A percentile compares a stretch with the other conserved stretches of the same genome.
Evolutionary conservation across 2,329 filamentous ascomycete genomes (phyloP).

Genomic region (Botrytis byssoidea): DNA sequence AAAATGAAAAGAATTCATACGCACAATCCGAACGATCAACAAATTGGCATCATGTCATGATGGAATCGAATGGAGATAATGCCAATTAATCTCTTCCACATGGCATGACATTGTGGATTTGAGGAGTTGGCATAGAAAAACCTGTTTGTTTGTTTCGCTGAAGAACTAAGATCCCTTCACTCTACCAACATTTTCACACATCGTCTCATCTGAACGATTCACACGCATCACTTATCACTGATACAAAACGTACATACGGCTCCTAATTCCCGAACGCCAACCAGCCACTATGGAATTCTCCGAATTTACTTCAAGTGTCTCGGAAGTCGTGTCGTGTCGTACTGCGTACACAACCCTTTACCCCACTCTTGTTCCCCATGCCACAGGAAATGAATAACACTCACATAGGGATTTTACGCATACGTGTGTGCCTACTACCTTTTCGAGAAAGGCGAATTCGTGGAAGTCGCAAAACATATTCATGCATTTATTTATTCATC

Average conservation of each 20-base stretch:
- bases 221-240: not conserved
- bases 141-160: not conserved
- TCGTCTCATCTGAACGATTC: not conserved
- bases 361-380: not conserved
- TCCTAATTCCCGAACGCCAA: not conserved
- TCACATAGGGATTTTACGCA: not conserved
- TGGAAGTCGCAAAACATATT: not conserved
- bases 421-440: not conserved
- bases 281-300: not conserved
- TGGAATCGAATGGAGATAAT: not conserved
- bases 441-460: not conserved
- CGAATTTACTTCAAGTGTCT: not conserved
- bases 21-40: not conserved
- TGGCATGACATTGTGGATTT: not conserved
- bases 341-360: not conserved
- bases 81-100: not conserved
- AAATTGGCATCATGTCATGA: constrained; percentile 2
- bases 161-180: not conserved
- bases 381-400: not conserved
- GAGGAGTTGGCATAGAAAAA: not conserved
- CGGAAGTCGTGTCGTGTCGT: not conserved
- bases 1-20: not conserved
- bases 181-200: not conserved
- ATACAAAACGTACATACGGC: not conserved
- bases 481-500: not conserved